phyloP scores from a whole-genome alignment of 176 grass and related monocot species.

The Oryza rufipogon region DNA sequence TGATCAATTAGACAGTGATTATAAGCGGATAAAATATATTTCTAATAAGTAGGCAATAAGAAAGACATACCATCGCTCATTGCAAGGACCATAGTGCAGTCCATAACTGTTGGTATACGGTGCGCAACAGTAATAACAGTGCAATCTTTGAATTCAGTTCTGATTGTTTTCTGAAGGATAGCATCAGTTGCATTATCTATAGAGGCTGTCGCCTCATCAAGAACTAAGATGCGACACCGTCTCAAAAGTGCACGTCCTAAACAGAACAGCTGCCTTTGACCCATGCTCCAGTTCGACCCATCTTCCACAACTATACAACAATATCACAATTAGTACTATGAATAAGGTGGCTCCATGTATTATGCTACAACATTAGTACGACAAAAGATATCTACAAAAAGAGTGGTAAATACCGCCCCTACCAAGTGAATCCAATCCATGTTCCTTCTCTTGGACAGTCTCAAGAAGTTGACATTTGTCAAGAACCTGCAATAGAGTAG shows the following conservation, averaged over 20 bases:
- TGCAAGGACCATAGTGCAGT: slow-evolving; percentile 62
- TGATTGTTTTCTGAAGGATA: slow-evolving; percentile 68
- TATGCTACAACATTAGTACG: not conserved
- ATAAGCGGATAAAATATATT: not conserved
- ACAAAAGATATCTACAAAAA: not conserved
- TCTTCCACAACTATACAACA: slow-evolving; percentile 55
- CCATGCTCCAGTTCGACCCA: slow-evolving; percentile 90
- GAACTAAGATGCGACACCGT: slow-evolving; percentile 53
- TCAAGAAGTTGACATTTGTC: slow-evolving; percentile 92
- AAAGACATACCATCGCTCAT: slow-evolving; percentile 59
- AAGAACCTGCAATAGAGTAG: slow-evolving; percentile 57
- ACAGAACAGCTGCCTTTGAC: slow-evolving; percentile 87
- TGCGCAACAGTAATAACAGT: slow-evolving; percentile 80
- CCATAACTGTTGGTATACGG: slow-evolving; percentile 76
- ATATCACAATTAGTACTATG: not conserved
- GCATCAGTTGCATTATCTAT: slow-evolving; percentile 71
- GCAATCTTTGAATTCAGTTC: slow-evolving; percentile 55
- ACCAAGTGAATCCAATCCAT: slow-evolving; percentile 80
- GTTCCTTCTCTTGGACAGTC: slow-evolving; percentile 78
- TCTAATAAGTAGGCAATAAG: not conserved
- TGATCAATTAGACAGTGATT: not conserved
- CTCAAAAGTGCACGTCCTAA: slow-evolving; percentile 61
- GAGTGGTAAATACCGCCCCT: not conserved
- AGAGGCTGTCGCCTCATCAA: slow-evolving; percentile 69
- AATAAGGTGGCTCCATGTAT: not conserved